Evolutionary conservation across 176 grass and related monocot genomes (phyloP).

Genomic region (Puya raimondii): DNA sequence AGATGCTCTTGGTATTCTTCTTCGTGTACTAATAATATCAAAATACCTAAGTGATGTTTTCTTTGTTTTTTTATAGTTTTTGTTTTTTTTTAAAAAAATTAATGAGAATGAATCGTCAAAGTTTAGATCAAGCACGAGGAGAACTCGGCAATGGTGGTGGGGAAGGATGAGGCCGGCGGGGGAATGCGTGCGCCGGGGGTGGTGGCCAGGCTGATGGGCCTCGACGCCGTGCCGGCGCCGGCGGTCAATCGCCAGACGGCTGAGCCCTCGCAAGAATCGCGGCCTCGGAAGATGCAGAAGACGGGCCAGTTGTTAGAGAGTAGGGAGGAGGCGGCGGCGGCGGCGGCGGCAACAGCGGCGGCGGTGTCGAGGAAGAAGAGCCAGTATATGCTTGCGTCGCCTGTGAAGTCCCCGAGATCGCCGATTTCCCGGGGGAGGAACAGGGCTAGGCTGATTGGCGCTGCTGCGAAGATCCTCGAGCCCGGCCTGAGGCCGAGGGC

Average conservation of each 20-base stretch:
- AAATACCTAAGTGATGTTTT: neutral
- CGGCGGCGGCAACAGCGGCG: neutral
- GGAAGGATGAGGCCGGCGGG: neutral
- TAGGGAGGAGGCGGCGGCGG: no score
- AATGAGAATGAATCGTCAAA: neutral
- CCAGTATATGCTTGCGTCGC: neutral
- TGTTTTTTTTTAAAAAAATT: neutral
- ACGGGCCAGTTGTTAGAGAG: neutral
- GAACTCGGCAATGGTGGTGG: neutral
- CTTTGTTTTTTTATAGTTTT: neutral
- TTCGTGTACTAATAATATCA: neutral
- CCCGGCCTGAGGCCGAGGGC: neutral
- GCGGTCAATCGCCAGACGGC: neutral
- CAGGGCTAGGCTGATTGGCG: neutral
- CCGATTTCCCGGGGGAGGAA: neutral
- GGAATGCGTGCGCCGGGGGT: neutral
- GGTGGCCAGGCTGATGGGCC: neutral
- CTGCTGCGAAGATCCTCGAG: neutral
- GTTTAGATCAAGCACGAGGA: neutral
- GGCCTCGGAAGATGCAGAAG: neutral
- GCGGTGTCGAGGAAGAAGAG: neutral
- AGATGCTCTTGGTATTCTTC: neutral
- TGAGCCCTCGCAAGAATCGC: neutral
- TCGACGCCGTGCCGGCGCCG: neutral
- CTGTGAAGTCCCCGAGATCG: neutral